Evolutionary conservation across 768 basidiomycete species (phyloP).

Genomic region (Kwoniella europaea): DNA sequence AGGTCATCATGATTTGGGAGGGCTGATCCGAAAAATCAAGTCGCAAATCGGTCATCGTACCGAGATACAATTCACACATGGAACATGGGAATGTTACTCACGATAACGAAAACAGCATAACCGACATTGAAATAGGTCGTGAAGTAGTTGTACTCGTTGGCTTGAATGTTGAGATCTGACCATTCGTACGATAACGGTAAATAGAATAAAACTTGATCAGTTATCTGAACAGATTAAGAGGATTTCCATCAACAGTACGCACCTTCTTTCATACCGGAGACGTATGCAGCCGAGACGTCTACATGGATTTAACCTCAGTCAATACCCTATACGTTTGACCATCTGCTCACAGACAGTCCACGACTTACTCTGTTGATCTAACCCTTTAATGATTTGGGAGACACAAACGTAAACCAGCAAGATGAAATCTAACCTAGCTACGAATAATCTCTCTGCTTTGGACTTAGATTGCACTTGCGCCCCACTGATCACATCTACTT

Average conservation of each 20-base stretch:
- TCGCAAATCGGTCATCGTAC: background rate
- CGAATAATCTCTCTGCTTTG: constrained; percentile 28
- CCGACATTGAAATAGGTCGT: constrained; percentile 42
- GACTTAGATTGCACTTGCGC: constrained; percentile 27
- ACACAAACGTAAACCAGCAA: constrained; percentile 39
- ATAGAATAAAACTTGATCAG: too few species aligned
- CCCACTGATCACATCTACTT: constrained; percentile 26
- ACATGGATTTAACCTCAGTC: background rate
- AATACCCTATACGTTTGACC: background rate
- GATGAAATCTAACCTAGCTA: constrained; percentile 36
- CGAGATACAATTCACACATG: too few species aligned
- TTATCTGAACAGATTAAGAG: too few species aligned
- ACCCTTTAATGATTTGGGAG: constrained; percentile 43
- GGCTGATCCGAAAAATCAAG: constrained; percentile 15
- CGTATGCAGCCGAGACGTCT: constrained; percentile 29
- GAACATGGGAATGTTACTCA: background rate
- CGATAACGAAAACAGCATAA: constrained; percentile 31
- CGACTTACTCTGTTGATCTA: constrained; percentile 24
- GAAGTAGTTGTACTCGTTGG: constrained; percentile 38
- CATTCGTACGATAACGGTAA: background rate
- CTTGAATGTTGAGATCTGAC: constrained; percentile 17
- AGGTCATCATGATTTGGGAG: constrained; percentile 46
- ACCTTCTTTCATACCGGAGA: constrained; percentile 40
- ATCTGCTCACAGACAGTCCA: background rate
- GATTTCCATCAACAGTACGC: background rate